Base-by-base conservation (phyloP, 2,329 filamentous ascomycete species). In the Harringtonia aguacate region DNA sequence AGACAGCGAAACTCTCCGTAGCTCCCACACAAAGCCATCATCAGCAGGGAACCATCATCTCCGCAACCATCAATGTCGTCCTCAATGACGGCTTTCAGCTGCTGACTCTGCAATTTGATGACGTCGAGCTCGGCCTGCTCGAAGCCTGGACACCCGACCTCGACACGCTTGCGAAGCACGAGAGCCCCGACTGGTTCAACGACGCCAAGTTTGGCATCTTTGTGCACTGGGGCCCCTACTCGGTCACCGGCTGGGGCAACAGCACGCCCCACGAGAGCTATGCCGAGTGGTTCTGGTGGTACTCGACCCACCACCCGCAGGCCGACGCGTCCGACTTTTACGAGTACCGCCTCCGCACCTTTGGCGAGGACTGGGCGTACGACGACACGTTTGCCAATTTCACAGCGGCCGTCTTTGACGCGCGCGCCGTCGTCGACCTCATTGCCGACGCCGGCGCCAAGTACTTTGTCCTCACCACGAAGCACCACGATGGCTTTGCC, bases 191-290 rank as follows among this genome's bases (percentile, higher is more conserved):
- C 6, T 78, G 75, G 74, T 79, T 67, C 49, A 63, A 72, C 43
- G 62, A 67, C 35, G 69, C 63, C 20, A 79, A 79, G 46, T 79
- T 64, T 48, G 75, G 75, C 1, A 78, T 79, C 31, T 78, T 79
- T 52, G 72, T 78, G 34, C 75, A 78, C 47, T 78, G 75, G 72
- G 74, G 75, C 1, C 60, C 67, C 0, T 79, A 76, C 49, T 57
- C 70, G 0, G 73, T 77, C 1, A 69, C 74, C 0, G 73, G 67
- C 4, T 79, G 73, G 72, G 75, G 74, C 4, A 66, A 66, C 49
- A 60, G 60, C 5, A 56, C 57, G 3, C 55, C 58, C 1, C 51
- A 63, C 41, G 65, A 69, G 48, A 61, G 57, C 24, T 68, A 68
- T 40, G 62, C 65, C 1, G 66, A 69, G 49, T 68, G 64, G 64